Conservation (phyloP, 2,329 filamentous ascomycete genomes). For the Alternaria sp. region DNA sequence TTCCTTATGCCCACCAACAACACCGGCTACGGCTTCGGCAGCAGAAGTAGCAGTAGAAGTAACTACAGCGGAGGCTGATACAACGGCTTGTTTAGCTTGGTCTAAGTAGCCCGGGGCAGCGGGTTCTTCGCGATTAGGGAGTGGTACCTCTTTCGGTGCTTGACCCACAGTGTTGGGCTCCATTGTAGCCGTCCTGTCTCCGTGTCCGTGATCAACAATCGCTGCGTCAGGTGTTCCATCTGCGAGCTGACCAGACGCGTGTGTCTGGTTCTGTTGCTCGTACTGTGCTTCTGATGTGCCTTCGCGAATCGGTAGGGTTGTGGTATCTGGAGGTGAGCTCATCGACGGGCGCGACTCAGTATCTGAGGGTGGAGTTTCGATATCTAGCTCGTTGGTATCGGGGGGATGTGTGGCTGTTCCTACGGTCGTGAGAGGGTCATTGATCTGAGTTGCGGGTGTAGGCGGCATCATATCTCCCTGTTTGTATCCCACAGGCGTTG, state of each 20-base stretch:
- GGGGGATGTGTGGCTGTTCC: conserved; percentile 52
- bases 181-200: conserved; percentile 57
- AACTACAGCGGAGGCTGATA: conserved; percentile 38
- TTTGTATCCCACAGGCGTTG: conserved; percentile 41
- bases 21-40: conserved; percentile 42
- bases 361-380: conserved; percentile 37
- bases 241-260: conserved; percentile 55
- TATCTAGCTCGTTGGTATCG: conserved; percentile 30
- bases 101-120: conserved; percentile 52
- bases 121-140: conserved; percentile 45
- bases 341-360: conserved; percentile 28
- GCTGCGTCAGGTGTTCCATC: conserved; percentile 55
- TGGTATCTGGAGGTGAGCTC: conserved; percentile 22
- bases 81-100: conserved; percentile 55
- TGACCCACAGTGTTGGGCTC: conserved; percentile 60
- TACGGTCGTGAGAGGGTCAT: conserved; percentile 42
- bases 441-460: conserved; percentile 38
- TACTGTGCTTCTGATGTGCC: conserved; percentile 56
- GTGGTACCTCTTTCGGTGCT: conserved; percentile 58
- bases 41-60: conserved; percentile 45
- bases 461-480: conserved; percentile 34
- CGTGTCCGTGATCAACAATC: conserved; percentile 53
- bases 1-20: conserved; percentile 34
- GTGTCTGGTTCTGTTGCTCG: conserved; percentile 55
- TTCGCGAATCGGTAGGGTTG: conserved; percentile 42